Conservation (phyloP, 169 alveolate species). For the Cryptosporidium tyzzeri region DNA sequence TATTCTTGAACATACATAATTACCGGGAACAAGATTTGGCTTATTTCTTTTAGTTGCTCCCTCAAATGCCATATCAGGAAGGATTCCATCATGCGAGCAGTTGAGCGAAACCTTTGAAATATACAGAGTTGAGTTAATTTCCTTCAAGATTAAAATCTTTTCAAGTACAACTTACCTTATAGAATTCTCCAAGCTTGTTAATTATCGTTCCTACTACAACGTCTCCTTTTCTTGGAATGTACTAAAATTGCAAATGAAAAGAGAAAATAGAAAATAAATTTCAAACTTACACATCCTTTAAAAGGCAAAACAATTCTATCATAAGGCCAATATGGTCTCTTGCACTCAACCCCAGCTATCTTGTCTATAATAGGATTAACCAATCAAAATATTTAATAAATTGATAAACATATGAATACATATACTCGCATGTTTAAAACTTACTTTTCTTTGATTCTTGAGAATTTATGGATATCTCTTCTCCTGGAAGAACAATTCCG, state of each 20-base stretch:
- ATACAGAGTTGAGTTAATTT: neutral
- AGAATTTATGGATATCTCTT: conserved; percentile 1
- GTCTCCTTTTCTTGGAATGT: conserved; percentile 68
- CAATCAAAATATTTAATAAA: neutral
- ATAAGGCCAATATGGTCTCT: conserved; percentile 63
- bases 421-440: neutral
- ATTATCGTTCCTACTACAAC: conserved; percentile 42
- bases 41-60: conserved; percentile 73
- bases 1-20: conserved; percentile 41
- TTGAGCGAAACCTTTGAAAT: conserved; percentile 39
- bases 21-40: conserved; percentile 36
- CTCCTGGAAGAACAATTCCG: conserved; percentile 60
- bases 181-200: conserved; percentile 48
- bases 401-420: too few relatives aligned
- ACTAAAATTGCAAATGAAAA: conserved; percentile 8
- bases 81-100: conserved; percentile 32
- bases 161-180: conserved; percentile 37
- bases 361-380: conserved; percentile 15
- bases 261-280: neutral
- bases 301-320: conserved; percentile 11
- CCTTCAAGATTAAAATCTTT: neutral
- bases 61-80: conserved; percentile 70
- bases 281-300: conserved; percentile 66
- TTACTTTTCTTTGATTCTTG: conserved; percentile 16
- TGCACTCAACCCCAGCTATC: conserved; percentile 49